Percentiles rank a stretch among this genome's conserved stretches.
Conservation (phyloP, 805 yeast genomes). For the Priceomyces haplophilus region DNA sequence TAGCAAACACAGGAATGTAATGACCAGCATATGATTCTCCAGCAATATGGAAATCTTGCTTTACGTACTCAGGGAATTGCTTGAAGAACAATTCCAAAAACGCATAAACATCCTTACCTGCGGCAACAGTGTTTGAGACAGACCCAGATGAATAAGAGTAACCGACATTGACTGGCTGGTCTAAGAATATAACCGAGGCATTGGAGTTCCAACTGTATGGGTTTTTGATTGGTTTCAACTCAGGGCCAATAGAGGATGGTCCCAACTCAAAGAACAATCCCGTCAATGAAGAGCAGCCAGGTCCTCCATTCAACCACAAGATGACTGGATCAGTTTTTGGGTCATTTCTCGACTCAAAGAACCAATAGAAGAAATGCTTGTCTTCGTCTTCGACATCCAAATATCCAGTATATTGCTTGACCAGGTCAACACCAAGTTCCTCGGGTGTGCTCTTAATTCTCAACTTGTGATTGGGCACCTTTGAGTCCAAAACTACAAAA, state of each 20-base stretch:
- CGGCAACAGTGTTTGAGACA: constrained; percentile 30
- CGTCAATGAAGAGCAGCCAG: constrained; percentile 34
- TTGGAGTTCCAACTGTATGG: constrained; percentile 32
- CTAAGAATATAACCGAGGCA: constrained; percentile 42
- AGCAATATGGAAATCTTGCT: constrained; percentile 33
- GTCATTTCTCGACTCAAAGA: constrained; percentile 44
- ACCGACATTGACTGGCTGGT: constrained; percentile 36
- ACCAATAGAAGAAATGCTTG: constrained; percentile 46
- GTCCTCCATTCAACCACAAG: constrained; percentile 37
- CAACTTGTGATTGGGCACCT: constrained; percentile 50
- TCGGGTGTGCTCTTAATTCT: constrained; percentile 62
- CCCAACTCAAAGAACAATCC: constrained; percentile 38
- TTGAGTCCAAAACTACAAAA: constrained; percentile 34
- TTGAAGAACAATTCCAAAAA: constrained; percentile 37
- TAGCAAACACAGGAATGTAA: constrained; percentile 45
- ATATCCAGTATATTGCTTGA: constrained; percentile 82
- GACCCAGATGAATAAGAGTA: constrained; percentile 31
- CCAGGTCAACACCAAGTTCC: constrained; percentile 73
- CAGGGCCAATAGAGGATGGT: constrained; percentile 27
- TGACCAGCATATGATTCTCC: constrained; percentile 49
- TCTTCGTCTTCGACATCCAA: constrained; percentile 78
- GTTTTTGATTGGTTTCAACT: constrained; percentile 27
- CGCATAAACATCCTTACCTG: constrained; percentile 34
- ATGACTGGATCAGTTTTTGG: constrained; percentile 35
- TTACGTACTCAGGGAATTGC: constrained; percentile 31